A percentile compares a stretch with the other conserved stretches of the same genome.
Conservation (phyloP, 2,329 filamentous ascomycete species). For the Monosporascus sp. region DNA sequence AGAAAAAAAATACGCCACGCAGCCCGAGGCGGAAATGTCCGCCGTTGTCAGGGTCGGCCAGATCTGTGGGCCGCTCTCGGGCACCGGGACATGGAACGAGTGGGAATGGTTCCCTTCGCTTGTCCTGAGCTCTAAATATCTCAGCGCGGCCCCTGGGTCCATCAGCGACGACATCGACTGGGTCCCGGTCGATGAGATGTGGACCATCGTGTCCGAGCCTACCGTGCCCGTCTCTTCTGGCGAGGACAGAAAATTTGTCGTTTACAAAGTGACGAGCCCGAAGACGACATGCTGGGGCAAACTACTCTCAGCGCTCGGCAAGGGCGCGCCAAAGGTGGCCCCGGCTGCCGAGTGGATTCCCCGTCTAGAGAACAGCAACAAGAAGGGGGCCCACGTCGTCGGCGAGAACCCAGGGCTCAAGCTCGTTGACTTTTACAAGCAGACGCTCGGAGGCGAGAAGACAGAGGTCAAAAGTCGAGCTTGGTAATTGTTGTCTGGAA, state of each 20-base stretch:
- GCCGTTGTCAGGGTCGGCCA: conserved; percentile 26
- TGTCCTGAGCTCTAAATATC: conserved; percentile 19
- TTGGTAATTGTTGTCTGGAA: background rate
- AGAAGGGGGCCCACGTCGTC: conserved; percentile 1
- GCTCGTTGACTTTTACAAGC: conserved; percentile 13
- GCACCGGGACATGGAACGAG: conserved; percentile 19
- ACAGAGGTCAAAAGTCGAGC: background rate
- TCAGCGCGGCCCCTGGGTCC: conserved; percentile 14
- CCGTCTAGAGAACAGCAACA: conserved; percentile 4
- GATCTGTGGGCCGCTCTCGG: conserved; percentile 18
- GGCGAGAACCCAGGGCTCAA: conserved; percentile 10
- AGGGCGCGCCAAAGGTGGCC: conserved; percentile 3
- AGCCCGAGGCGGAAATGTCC: conserved; percentile 4
- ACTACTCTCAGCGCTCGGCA: conserved; percentile 6
- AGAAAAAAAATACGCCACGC: conserved; percentile 12
- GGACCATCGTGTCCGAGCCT: conserved; percentile 11
- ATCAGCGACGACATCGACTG: conserved; percentile 21
- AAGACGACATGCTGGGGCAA: conserved; percentile 4
- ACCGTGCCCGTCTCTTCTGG: background rate
- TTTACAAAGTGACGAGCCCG: conserved; percentile 12
- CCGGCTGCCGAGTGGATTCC: conserved; percentile 9
- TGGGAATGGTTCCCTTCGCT: conserved; percentile 24
- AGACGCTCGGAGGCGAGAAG: conserved; percentile 2
- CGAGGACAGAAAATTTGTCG: background rate
- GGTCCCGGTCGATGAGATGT: conserved; percentile 22